phyloP scores from a whole-genome alignment of 2,329 filamentous ascomycete genomes.

The Saccharata proteae region DNA sequence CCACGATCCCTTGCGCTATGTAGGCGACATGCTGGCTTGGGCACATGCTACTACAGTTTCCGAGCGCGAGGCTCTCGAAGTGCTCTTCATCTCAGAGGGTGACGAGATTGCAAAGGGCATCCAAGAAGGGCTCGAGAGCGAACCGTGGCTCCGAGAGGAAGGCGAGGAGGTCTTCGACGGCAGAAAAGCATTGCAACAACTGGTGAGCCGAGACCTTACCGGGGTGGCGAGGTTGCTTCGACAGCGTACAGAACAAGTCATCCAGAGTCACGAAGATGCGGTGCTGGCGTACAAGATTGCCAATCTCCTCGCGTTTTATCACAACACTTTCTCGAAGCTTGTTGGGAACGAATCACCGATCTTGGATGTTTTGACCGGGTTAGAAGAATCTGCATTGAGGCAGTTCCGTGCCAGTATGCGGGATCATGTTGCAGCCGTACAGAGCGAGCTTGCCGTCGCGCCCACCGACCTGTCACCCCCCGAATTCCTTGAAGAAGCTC shows the following conservation, averaged over 20 bases:
- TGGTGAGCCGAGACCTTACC: slow-evolving; percentile 75
- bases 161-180: slow-evolving; percentile 58
- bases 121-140: slow-evolving; percentile 65
- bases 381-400: slow-evolving; percentile 66
- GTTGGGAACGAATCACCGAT: slow-evolving; percentile 58
- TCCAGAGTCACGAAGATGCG: slow-evolving; percentile 84
- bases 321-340: slow-evolving; percentile 68
- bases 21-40: slow-evolving; percentile 97
- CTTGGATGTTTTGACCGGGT: slow-evolving; percentile 51
- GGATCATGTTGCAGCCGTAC: slow-evolving; percentile 65
- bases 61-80: slow-evolving; percentile 82
- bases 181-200: slow-evolving; percentile 65
- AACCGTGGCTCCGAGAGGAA: slow-evolving; percentile 61
- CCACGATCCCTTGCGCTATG: slow-evolving; percentile 82
- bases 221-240: slow-evolving; percentile 75
- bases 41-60: slow-evolving; percentile 88
- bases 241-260: slow-evolving; percentile 80
- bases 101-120: slow-evolving; percentile 78
- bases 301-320: slow-evolving; percentile 83
- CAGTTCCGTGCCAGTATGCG: slow-evolving; percentile 74
- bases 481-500: slow-evolving; percentile 65
- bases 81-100: slow-evolving; percentile 80
- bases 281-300: slow-evolving; percentile 81
- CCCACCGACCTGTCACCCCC: slow-evolving; percentile 67
- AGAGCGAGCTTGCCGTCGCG: slow-evolving; percentile 57